Base-by-base conservation (phyloP, 2,329 filamentous ascomycete genomes). In the Ceratocystis alfenasii region DNA sequence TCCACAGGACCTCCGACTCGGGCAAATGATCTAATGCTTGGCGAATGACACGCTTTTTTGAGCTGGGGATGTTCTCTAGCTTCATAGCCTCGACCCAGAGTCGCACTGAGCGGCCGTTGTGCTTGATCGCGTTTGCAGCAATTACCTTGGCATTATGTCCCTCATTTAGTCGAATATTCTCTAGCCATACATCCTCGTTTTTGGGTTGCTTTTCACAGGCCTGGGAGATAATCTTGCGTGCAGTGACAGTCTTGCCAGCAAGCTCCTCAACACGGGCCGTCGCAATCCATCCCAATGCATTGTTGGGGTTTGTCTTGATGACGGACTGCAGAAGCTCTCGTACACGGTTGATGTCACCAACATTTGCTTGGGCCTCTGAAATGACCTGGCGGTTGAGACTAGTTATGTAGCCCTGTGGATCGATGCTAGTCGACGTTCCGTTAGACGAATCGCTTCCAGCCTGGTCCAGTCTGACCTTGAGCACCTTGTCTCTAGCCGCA, bases 81-180 rank as follows among this genome's bases (percentile, higher is more conserved):
- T 90, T 89, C 86, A 96, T 96, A 0, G 94, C 95, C 74, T 95
- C 92, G 5, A 95, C 87, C 94, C 94, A 99, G 7, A 99, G 78
- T 69, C 87, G 83, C 8, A 96, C 92, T 0, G 92, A 96, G 66
- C 86, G 85, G 68, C 90, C 87, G 70, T 97, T 97, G 64, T 90
- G 86, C 74, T 95, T 90, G 72, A 99, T 95, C 2, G 93, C 94
- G 70, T 92, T 87, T 7, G 92, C 90, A 5, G 92, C 94, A 70
- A 99, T 96, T 68, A 99, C 86, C 76, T 96, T 97, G 66, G 93
- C 92, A 71, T 97, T 99, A 65, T 90, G 87, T 28, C 87, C 86
- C 72, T 96, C 90, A 74, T 96, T 96, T 2, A 99, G 79, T 65
- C 92, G 85, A 70, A 99, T 97, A 65, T 93, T 95, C 74, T 99